Evolutionary conservation across 208 protist species (phyloP).

Genomic region (Crithidia thermophila): DNA sequence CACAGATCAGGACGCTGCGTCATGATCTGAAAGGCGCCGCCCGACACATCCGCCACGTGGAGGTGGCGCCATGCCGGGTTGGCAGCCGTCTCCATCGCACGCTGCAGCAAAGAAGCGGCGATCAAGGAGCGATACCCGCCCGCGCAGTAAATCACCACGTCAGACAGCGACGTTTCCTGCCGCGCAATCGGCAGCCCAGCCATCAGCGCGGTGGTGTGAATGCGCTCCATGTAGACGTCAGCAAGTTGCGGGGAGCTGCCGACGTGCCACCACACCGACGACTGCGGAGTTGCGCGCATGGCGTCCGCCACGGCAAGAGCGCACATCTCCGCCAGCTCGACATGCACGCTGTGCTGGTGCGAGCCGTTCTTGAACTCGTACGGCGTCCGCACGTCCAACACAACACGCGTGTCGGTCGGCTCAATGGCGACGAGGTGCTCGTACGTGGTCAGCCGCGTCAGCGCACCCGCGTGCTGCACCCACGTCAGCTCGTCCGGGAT

Average conservation of each 20-base stretch:
- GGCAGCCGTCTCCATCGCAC: conserved; percentile 46
- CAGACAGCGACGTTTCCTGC: conserved; percentile 26
- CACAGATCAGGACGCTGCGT: conserved; percentile 79
- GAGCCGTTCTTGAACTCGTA: conserved; percentile 89
- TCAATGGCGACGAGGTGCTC: conserved; percentile 19
- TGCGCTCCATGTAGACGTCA: conserved; percentile 28
- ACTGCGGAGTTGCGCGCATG: neutral
- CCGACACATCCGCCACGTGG: conserved; percentile 56
- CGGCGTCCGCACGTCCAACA: conserved; percentile 76
- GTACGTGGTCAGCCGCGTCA: conserved; percentile 10
- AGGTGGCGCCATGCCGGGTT: conserved; percentile 15
- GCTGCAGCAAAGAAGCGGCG: conserved; percentile 61
- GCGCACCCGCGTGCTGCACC: conserved; percentile 15
- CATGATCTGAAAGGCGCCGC: conserved; percentile 84
- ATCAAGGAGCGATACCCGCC: conserved; percentile 84
- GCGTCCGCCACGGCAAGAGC: conserved; percentile 44
- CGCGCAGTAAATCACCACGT: conserved; percentile 76
- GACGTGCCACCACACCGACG: conserved; percentile 7
- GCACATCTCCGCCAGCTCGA: conserved; percentile 65
- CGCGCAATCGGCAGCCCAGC: conserved; percentile 23
- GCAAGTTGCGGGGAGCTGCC: conserved; percentile 37
- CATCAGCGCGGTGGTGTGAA: conserved; percentile 43
- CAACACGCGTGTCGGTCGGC: conserved; percentile 27
- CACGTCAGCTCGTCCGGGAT: conserved; percentile 10
- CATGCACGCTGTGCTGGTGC: conserved; percentile 67